Evolutionary conservation across 176 grass and related monocot genomes (phyloP), one percentile per base, ranked within the genome.

Genomic region (Pontederia crassipes): DNA sequence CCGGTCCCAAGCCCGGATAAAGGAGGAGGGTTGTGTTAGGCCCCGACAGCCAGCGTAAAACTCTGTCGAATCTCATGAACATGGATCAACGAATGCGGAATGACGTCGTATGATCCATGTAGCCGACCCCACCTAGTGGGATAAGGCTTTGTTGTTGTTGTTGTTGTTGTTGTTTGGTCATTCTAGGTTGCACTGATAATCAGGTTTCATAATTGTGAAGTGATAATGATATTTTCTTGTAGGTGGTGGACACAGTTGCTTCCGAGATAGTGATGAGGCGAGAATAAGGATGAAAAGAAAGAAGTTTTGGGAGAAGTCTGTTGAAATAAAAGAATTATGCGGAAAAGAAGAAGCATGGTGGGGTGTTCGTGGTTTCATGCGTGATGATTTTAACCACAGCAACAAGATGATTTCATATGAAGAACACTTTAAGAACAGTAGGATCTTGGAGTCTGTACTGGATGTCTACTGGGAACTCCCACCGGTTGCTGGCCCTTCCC

Each of bases 401-500:
- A 90, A 84, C 17, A 72, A 72, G 40, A 56, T 68, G 56, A 84
- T 95, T 48, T 86, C 83, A 17, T 74, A 89, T 46, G 53, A 83
- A 57, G 83, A 95, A 56, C 91, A 95, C 84, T 87, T 95, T 55
- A 54, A 82, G 28, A 95, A 95, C 76, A 78, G 78, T 57, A 83
- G 86, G 59, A 53, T 89, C 59, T 61, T 95, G 56, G 90, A 95
- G 59, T 89, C 83, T 26, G 29, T 90, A 28, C 35, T 95, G 77
- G 77, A 90, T 72, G 6, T 87, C 9, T 95, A 90, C 57, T 95
- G 90, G 90, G 90, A 95, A 58, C 72, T 95, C 57, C 86, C 86
- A 59, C 90, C 90, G 70, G 80, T 90, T 66, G 90, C 86, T 17
- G 86, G 90, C 28, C 86, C 90, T 45, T 89, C 83, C 27, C 82